Evolutionary conservation across 352 stramenopile species (phyloP).

Genomic region (Globisporangium splendens): DNA sequence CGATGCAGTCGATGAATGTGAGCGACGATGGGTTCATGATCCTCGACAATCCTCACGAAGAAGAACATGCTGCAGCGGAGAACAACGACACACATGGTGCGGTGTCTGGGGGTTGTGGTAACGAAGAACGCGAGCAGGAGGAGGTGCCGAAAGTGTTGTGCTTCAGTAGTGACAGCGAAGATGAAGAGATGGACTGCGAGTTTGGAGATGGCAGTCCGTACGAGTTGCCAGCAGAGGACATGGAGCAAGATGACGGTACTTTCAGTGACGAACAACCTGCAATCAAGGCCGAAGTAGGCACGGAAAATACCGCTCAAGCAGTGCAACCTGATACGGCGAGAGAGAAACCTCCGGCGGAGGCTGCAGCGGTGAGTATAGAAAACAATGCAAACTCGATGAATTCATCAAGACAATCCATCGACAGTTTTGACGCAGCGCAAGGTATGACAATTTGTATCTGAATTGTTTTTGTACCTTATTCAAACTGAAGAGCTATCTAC

Average conservation of each 20-base stretch:
- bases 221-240: conserved; percentile 6
- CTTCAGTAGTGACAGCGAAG: conserved; percentile 40
- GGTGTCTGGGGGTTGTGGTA: conserved; percentile 17
- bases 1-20: conserved; percentile 74
- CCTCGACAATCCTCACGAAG: conserved; percentile 4
- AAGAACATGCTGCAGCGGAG: neutral
- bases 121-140: conserved; percentile 17
- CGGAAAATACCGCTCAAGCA: conserved; percentile 1
- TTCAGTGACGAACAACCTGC: conserved; percentile 9
- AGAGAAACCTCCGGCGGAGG: neutral
- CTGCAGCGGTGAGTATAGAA: too few species aligned
- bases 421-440: too few species aligned
- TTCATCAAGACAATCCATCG: too few species aligned
- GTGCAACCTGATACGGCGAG: neutral
- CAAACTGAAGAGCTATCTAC: too few species aligned
- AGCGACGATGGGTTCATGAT: conserved; percentile 35
- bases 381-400: too few species aligned
- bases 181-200: conserved; percentile 22
- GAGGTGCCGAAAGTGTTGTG: conserved; percentile 36
- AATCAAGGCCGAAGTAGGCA: conserved; percentile 9
- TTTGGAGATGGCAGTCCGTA: conserved; percentile 4
- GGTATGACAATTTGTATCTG: too few species aligned
- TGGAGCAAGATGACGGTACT: conserved; percentile 4
- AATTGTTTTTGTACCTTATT: too few species aligned
- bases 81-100: too few species aligned